These are phyloP conservation scores for Choricystis sp. DNA, from an alignment of 139 green algal species.

Conservation along the genomic window DNA sequence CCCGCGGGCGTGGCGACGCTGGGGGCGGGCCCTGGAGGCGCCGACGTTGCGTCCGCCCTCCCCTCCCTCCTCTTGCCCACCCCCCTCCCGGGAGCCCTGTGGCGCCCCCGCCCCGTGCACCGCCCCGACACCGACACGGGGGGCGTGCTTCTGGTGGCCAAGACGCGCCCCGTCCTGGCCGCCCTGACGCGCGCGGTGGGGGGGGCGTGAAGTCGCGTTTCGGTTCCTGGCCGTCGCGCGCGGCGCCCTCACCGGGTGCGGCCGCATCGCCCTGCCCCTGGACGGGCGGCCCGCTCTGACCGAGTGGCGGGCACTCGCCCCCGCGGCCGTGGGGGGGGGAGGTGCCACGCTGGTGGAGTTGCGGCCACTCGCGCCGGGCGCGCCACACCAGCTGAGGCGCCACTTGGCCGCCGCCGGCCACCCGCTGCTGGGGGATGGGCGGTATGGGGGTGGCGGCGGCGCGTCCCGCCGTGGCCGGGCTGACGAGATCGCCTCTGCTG, in stretches of 20 bases:
- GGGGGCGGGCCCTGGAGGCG: neutral
- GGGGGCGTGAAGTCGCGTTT: conserved; percentile 26
- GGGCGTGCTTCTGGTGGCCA: conserved; percentile 46
- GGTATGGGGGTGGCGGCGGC: no score
- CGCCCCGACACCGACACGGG: conserved; percentile 42
- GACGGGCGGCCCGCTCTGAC: conserved; percentile 14
- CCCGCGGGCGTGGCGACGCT: conserved; percentile 13
- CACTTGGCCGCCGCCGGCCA: conserved; percentile 47
- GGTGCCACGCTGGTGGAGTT: conserved; percentile 28
- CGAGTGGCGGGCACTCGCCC: conserved; percentile 7
- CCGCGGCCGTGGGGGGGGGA: conserved; percentile 2
- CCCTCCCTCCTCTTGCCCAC: neutral
- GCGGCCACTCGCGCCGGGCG: conserved; percentile 42
- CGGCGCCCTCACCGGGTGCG: conserved; percentile 23
- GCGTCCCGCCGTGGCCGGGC: neutral
- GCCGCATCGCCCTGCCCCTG: conserved; percentile 16
- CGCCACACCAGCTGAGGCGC: conserved; percentile 53
- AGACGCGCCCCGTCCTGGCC: conserved; percentile 25
- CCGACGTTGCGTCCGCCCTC: conserved; percentile 4
- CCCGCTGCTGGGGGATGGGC: conserved; percentile 37
- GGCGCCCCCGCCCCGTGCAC: conserved; percentile 25
- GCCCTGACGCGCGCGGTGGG: conserved; percentile 20
- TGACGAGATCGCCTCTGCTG: neutral
- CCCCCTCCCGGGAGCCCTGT: conserved; percentile 6
- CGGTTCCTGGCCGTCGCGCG: conserved; percentile 32